Evolutionary conservation across 2,329 filamentous ascomycete species (phyloP), one percentile per base, ranked within the genome.

Genomic region (Aspergillus flavus): DNA sequence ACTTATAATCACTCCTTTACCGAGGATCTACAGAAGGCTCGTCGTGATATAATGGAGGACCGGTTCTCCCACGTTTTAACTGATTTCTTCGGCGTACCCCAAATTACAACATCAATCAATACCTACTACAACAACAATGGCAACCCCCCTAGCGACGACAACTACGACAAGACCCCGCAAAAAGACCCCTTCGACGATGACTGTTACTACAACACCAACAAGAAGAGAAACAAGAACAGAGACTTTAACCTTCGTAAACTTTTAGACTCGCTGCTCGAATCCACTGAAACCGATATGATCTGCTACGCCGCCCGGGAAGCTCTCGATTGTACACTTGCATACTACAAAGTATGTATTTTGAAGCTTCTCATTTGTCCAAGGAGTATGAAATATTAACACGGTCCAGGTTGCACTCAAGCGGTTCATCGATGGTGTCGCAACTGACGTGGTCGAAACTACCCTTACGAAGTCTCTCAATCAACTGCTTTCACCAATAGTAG

Each of bases 311-410:
- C 76, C 21, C 76, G 72, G 0, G 73, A 79, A 57, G 78, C 77
- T 11, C 61, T 78, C 7, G 76, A 81, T 61, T 76, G 74, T 55
- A 79, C 82, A 76, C 67, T 80, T 57, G 79, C 81, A 1, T 83
- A 61, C 54, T 83, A 83, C 70, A 79, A 82, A 75, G 81, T 81
- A 63, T 56, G 50, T 57, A 32, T n/a, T 4, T 28, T 32, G 4
- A 2, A 39, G 6, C 43, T 52, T 32, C 10, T 32, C 30, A 11
- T 32, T 34, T 7, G 23, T 26, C 36, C 21, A 12, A 2, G 26
- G 41, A 28, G 6, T 0, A 52, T 9, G 45, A 3, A 32, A n/a
- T 54, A 57, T 54, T 32, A 48, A 56, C 26, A 14, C 5, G 1
- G 21, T 54, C 19, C 50, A 81, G 79, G 78, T 82, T 54, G 79